Evolutionary conservation across 2,329 filamentous ascomycete genomes (phyloP), one percentile per base, ranked within the genome.

Genomic region (Davidsoniella eucalypti): DNA sequence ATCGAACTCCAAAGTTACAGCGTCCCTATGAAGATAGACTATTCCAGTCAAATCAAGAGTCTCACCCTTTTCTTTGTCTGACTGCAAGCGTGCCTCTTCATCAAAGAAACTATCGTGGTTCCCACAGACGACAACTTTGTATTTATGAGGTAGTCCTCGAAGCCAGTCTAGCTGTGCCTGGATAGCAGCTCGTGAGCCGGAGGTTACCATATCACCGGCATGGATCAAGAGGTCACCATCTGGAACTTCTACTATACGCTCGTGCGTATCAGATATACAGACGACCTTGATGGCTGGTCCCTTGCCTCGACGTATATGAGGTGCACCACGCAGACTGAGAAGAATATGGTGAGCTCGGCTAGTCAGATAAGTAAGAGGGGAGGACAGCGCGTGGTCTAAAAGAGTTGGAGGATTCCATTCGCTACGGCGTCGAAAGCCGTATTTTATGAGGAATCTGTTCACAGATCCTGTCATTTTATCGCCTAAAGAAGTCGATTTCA

Each of bases 91-190:
- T 12, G 77, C 78, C 33, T 70, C 69, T 21, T 75, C 69, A 63
- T 94, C 90, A 54, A 94, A 83, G 68, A 78, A 93, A 58, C 78
- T 81, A 61, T 95, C 90, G 63, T 95, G 90, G 61, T 95, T 95
- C 1, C 90, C 90, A 29, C 79, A 78, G 29, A 96, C 78, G 36
- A 88, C 75, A 21, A 95, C 71, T 64, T 94, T 94, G 63, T 93
- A 74, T 36, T 67, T 66, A 60, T 94, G 87, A 0, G 85, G 84
- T 6, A 88, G 73, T 3, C 69, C 68, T 44, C 71, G 73, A 10
- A 95, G 70, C 87, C 87, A 95, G 67, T 94, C 76, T 41, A 95
- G 70, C 58, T 92, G 82, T n/a, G 67, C 69, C 66, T 94, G 87
- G 51, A 96, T 80, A 54, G 87, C 82, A 10, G 69, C 68, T 0